A percentile compares a stretch with the other conserved stretches of the same genome.
Evolutionary conservation across 2,329 filamentous ascomycete species (phyloP).

Genomic region (Tetracladium maxilliforme): DNA sequence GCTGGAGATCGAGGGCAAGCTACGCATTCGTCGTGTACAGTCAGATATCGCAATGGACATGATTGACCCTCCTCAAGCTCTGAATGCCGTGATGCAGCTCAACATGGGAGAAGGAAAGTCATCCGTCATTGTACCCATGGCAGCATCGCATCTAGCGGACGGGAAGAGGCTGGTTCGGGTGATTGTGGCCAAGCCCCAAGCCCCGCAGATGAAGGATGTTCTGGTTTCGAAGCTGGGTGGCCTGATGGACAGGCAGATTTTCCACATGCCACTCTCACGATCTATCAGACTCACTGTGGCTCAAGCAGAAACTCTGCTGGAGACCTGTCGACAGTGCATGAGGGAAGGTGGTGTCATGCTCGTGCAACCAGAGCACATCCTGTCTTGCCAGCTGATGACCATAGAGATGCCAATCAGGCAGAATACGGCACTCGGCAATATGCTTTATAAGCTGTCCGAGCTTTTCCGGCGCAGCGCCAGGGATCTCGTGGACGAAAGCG

Average conservation of each 20-base stretch:
- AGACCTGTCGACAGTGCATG: constrained; percentile 29
- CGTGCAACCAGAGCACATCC: constrained; percentile 46
- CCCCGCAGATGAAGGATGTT: constrained; percentile 43
- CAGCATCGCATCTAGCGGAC: constrained; percentile 37
- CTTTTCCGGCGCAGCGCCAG: constrained; percentile 28
- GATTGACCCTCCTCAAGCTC: constrained; percentile 19
- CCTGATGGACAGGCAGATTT: constrained; percentile 35
- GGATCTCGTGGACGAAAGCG: constrained; percentile 51
- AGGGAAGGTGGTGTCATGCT: constrained; percentile 37
- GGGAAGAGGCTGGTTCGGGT: constrained; percentile 34
- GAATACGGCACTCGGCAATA: constrained; percentile 12
- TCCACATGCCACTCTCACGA: constrained; percentile 43
- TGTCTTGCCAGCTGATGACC: constrained; percentile 49
- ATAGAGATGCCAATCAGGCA: constrained; percentile 28
- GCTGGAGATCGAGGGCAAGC: constrained; percentile 45
- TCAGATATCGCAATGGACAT: constrained; percentile 41
- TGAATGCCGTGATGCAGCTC: constrained; percentile 45
- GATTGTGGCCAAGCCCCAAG: constrained; percentile 45
- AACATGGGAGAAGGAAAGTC: constrained; percentile 64
- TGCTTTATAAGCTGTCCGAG: constrained; percentile 23
- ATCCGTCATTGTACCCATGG: constrained; percentile 53
- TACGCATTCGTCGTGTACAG: constrained; percentile 47
- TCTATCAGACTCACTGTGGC: constrained; percentile 17
- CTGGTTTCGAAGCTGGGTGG: constrained; percentile 39
- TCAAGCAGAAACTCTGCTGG: constrained; percentile 18